These are phyloP conservation scores for Pyrenopolyporus hunteri DNA, from an alignment of 495 filamentous ascomycete species.

Conservation along the genomic window DNA sequence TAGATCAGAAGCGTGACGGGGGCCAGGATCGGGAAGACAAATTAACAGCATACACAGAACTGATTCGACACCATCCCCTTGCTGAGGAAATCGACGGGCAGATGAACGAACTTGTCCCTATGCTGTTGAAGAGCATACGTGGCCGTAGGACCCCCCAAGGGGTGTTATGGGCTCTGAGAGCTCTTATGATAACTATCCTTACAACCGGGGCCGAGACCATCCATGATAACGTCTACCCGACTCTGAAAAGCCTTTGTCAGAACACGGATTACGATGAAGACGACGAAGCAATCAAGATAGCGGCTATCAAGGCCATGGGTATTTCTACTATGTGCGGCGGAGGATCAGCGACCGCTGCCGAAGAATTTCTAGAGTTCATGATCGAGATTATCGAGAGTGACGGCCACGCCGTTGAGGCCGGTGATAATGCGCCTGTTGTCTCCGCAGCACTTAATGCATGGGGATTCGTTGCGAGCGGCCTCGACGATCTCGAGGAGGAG, in stretches of 20 bases:
- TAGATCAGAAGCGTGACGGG: constrained; percentile 85
- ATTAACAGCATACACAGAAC: constrained; percentile 69
- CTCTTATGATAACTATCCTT: constrained; percentile 77
- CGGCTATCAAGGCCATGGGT: constrained; percentile 76
- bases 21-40: constrained; percentile 78
- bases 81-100: constrained; percentile 67
- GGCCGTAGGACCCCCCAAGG: constrained; percentile 75
- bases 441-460: constrained; percentile 84
- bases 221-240: constrained; percentile 66
- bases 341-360: constrained; percentile 69
- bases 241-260: constrained; percentile 72
- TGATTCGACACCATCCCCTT: constrained; percentile 76
- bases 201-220: constrained; percentile 72
- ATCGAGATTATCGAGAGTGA: constrained; percentile 88
- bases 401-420: constrained; percentile 73
- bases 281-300: constrained; percentile 68
- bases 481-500: constrained; percentile 79
- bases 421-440: constrained; percentile 77
- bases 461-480: constrained; percentile 82
- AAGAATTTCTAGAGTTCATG: constrained; percentile 81
- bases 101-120: constrained; percentile 68
- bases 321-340: constrained; percentile 80
- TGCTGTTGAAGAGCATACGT: constrained; percentile 76
- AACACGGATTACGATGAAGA: constrained; percentile 59
- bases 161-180: constrained; percentile 71